Evolutionary conservation across 2,329 filamentous ascomycete species (phyloP).

Genomic region (Aspergillus floridensis): DNA sequence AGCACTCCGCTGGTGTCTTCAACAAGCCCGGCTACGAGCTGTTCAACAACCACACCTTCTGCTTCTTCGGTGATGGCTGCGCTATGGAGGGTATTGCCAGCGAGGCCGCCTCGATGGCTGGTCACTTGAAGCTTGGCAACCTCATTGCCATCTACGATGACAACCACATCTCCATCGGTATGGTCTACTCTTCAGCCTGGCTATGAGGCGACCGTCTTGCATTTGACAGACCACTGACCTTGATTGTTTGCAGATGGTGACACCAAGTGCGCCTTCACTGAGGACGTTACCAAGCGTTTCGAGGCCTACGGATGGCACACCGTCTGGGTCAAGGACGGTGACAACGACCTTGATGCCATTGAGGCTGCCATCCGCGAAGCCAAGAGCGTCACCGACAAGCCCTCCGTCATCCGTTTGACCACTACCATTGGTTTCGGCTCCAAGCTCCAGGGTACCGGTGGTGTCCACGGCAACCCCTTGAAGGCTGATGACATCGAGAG

Average conservation of each 20-base stretch:
- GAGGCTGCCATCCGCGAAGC: constrained; percentile 83
- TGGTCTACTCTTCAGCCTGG: constrained; percentile 23
- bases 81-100: constrained; percentile 96
- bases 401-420: constrained; percentile 90
- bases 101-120: constrained; percentile 88
- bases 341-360: constrained; percentile 82
- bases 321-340: constrained; percentile 78
- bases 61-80: constrained; percentile 96
- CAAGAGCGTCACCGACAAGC: constrained; percentile 91
- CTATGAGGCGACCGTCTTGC: background rate
- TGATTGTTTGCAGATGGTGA: constrained; percentile 66
- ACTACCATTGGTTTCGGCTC: constrained; percentile 98
- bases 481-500: constrained; percentile 92
- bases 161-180: constrained; percentile 88
- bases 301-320: constrained; percentile 97
- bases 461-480: constrained; percentile 92
- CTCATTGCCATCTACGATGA: constrained; percentile 96
- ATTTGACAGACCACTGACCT: background rate
- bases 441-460: constrained; percentile 85
- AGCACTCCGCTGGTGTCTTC: constrained; percentile 84
- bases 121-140: constrained; percentile 97
- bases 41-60: constrained; percentile 94
- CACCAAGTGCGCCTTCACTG: constrained; percentile 94
- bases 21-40: constrained; percentile 95
- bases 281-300: constrained; percentile 92